phyloP scores from a whole-genome alignment of 179 eudicot species.

The Corrigiola litoralis region DNA sequence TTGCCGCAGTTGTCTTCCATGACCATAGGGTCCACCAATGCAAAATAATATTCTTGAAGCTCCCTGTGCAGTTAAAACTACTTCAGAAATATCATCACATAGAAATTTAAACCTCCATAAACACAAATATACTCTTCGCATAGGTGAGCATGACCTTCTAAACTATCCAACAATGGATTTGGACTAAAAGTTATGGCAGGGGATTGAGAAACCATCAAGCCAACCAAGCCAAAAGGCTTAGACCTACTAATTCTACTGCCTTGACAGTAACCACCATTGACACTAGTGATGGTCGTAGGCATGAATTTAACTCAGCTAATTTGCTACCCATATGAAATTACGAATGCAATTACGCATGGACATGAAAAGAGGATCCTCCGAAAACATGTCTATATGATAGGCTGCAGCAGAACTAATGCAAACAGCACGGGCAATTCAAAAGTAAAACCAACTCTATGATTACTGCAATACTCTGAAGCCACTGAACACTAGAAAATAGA shows the following conservation, averaged over 20 bases:
- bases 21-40: constrained; percentile 92
- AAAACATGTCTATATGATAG: neutral
- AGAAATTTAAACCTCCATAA: neutral
- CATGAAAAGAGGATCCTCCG: neutral
- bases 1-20: constrained; percentile 57
- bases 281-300: neutral
- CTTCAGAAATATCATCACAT: neutral
- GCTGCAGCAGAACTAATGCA: neutral
- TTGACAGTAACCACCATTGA: neutral
- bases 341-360: no score
- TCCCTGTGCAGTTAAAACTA: constrained; percentile 34
- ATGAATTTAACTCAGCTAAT: neutral
- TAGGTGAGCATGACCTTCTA: no score
- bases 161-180: neutral
- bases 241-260: neutral
- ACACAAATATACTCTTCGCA: no score
- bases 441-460: neutral
- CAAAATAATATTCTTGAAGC: constrained; percentile 68
- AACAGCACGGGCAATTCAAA: neutral
- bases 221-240: neutral
- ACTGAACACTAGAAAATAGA: neutral
- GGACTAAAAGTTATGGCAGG: neutral
- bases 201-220: neutral
- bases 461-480: neutral
- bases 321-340: neutral